phyloP scores from a whole-genome alignment of 305 asterid species.

The Plantago coronopus region DNA sequence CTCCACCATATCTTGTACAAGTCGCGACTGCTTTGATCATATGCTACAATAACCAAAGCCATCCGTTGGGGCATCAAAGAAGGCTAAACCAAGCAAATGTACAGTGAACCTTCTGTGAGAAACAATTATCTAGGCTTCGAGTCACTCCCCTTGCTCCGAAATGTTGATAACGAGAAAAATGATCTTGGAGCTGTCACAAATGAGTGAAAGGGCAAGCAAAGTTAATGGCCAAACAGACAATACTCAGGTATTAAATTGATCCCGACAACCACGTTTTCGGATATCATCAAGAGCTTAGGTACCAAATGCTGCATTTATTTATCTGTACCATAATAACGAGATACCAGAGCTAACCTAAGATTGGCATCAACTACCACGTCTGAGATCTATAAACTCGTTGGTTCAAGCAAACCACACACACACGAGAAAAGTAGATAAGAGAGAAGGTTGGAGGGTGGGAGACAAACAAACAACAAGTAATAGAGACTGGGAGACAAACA shows the following conservation, averaged over 20 bases:
- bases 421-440: too few relatives aligned
- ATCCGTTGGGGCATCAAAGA: conserved; percentile 20
- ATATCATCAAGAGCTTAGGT: neutral
- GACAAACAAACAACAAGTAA: too few relatives aligned
- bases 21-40: conserved; percentile 27
- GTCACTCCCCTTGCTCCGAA: conserved; percentile 92
- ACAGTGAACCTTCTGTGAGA: conserved; percentile 17
- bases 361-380: too few relatives aligned
- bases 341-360: too few relatives aligned
- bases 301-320: neutral
- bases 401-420: too few relatives aligned
- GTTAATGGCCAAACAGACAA: neutral
- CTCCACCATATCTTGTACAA: neutral
- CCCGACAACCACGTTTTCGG: neutral
- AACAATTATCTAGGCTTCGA: conserved; percentile 61
- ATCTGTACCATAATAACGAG: too few relatives aligned
- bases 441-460: too few relatives aligned
- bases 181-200: conserved; percentile 74
- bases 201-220: conserved; percentile 21
- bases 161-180: conserved; percentile 80
- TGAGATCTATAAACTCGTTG: too few relatives aligned
- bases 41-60: conserved; percentile 13
- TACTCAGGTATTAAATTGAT: neutral
- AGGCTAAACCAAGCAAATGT: conserved; percentile 27
- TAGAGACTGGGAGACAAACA: too few relatives aligned